Base-by-base conservation (phyloP, 2,329 filamentous ascomycete genomes). In the Fusarium dimerum region DNA sequence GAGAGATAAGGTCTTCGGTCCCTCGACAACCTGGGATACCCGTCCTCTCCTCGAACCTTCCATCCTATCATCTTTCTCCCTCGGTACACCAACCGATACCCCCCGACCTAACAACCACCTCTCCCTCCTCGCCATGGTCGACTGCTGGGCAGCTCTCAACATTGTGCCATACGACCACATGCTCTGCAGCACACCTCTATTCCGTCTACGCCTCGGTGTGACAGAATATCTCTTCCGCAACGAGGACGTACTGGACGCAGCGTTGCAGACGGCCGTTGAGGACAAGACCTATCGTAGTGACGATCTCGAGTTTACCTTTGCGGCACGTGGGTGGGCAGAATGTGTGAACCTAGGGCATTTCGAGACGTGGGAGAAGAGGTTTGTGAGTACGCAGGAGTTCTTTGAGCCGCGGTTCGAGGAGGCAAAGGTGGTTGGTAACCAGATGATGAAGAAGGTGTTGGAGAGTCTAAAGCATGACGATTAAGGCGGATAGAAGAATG, bases 121-220 rank as follows among this genome's bases (percentile, higher is more conserved):
- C 30, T 92, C 87, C 69, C 79, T 99, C 51, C 81, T 99, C 42
- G 94, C 92, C 43, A 99, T 99, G 84, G 95, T 97, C 41, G 94
- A 99, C 76, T 97, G 93, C 75, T 99, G 94, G 94, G 94, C 90
- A 68, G 90, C 90, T 61, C 81, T 97, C 43, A 89, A 86, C 34
- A 99, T 97, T 65, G 89, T 95, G 44, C 94, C 94, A 1, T 99
- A 99, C 72, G 93, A 99, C 73, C 95, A 99, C 77, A 99, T 99
- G 92, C 95, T 99, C 62, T 99, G 94, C 77, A 96, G 92, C 48
- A 99, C 94, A 39, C 94, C 94, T 76, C 84, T 97, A 43, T 99
- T 99, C 78, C 89, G 94, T 46, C 84, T 99, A 59, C 97, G 94
- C 85, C 83, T 99, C 34, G 94, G 94, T 51, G 95, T 97, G n/a